Evolutionary conservation across 805 yeast genomes (phyloP).

Genomic region (Phaffomyces thermotolerans): DNA sequence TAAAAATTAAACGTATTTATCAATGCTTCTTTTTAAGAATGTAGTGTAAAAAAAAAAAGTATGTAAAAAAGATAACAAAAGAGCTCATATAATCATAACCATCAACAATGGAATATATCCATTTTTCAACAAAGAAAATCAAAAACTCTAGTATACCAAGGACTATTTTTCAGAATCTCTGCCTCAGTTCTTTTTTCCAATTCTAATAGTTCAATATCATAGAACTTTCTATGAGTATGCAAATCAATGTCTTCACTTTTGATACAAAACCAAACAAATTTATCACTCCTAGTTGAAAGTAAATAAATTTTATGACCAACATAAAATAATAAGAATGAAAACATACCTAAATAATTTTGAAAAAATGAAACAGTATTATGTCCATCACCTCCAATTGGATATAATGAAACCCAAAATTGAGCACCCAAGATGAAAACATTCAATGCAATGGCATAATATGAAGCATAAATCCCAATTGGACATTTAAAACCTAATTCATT

Average conservation of each 20-base stretch:
- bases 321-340: slow-evolving; percentile 37
- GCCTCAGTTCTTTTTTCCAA: slow-evolving; percentile 34
- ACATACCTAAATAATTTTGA: slow-evolving; percentile 45
- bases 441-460: slow-evolving; percentile 42
- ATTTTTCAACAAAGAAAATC: slow-evolving; percentile 23
- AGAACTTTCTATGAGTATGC: slow-evolving; percentile 38
- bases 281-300: slow-evolving; percentile 11
- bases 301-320: slow-evolving; percentile 44
- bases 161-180: slow-evolving; percentile 18
- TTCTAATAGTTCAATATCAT: slow-evolving; percentile 33
- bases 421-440: slow-evolving; percentile 46
- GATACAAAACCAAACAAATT: slow-evolving; percentile 27
- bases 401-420: slow-evolving; percentile 61
- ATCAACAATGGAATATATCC: too few species aligned
- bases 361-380: slow-evolving; percentile 39
- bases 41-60: too few species aligned
- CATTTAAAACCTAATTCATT: slow-evolving; percentile 48
- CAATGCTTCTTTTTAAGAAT: too few species aligned
- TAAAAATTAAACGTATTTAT: too few species aligned
- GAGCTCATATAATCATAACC: too few species aligned
- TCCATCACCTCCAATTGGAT: slow-evolving; percentile 42
- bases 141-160: slow-evolving; percentile 12
- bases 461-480: slow-evolving; percentile 46
- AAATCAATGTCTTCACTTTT: slow-evolving; percentile 37
- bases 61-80: too few species aligned